Base-by-base conservation (phyloP, 2,329 filamentous ascomycete species). In the Didymella sp. region DNA sequence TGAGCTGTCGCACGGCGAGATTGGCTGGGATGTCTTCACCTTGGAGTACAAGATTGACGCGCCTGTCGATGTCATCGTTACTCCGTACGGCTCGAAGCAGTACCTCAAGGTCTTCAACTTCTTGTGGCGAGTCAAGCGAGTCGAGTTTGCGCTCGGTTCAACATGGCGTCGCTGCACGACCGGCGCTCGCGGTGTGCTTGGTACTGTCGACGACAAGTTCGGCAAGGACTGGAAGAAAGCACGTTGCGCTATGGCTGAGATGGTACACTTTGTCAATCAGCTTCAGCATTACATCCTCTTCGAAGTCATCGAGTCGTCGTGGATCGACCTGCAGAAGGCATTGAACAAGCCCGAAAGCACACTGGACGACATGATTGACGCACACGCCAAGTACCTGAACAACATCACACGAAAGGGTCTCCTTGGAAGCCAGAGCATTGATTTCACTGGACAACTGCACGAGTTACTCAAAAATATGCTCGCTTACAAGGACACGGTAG, bases 101-200 rank as follows among this genome's bases (percentile, higher is more conserved):
- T 99, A 99, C 73, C 88, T 99, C 67, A 98, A 98, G 74, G 92
- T 99, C 9, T 99, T 99, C 84, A 99, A 99, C 77, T 97, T 99
- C 72, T 84, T 99, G 3, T 99, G 95, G 94, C 89, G 95, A 61
- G 92, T 99, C 71, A 99, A 99, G 79, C 89, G 95, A 25, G 95
- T 99, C 48, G 95, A 99, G 72, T 99, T 98, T 71, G 93, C 91
- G 0, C 85, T 99, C 1, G 86, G 89, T 5, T 92, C 90, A 12
- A 95, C 92, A 37, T 99, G 95, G 93, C 88, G 95, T 55, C 90
- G 93, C 63, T 96, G 90, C 77, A 98, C 97, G 87, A 99, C 95
- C 0, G 95, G 95, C 41, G 87, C 93, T 3, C 86, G 95, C 58
- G 92, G 94, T n/a, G 92, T 98, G 0, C 84, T 99, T 6, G 89